These are phyloP conservation scores for Nicotiana paniculata DNA, from an alignment of 257 asterid species.

Conservation along the genomic window DNA sequence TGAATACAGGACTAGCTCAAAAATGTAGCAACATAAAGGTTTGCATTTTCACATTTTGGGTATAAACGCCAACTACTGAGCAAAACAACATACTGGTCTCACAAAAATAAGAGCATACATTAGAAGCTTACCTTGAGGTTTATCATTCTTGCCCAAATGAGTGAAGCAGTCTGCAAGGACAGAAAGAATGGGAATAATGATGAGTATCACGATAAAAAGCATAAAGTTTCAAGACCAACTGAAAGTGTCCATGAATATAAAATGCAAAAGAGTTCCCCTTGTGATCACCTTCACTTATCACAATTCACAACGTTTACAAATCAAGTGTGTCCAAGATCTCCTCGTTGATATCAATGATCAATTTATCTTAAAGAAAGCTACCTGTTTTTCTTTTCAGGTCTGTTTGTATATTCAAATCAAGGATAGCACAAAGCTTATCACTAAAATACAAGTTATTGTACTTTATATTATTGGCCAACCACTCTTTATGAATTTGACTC, in stretches of 20 bases:
- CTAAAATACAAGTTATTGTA: not conserved
- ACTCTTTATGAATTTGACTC: not conserved
- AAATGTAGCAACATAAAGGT: not conserved
- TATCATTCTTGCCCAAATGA: constrained; percentile 48
- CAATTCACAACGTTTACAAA: not conserved
- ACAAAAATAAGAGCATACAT: not conserved
- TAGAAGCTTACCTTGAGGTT: constrained; percentile 33
- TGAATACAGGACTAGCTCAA: not conserved
- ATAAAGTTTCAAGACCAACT: not conserved
- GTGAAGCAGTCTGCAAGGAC: constrained; percentile 66
- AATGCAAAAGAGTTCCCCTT: not conserved
- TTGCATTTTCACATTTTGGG: not conserved
- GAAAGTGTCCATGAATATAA: not conserved
- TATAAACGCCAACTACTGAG: not conserved
- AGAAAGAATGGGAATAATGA: constrained; percentile 10
- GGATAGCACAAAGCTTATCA: not conserved
- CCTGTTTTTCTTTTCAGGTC: not conserved
- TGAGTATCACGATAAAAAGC: not conserved
- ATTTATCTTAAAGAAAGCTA: not conserved
- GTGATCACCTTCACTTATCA: not conserved
- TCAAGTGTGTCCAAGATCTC: not conserved
- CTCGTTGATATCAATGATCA: not conserved
- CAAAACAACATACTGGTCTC: not conserved
- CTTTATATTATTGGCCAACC: not conserved
- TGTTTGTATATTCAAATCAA: not conserved